Base-by-base conservation (phyloP, 805 yeast genomes). In the Ascoidea rubescens region DNA sequence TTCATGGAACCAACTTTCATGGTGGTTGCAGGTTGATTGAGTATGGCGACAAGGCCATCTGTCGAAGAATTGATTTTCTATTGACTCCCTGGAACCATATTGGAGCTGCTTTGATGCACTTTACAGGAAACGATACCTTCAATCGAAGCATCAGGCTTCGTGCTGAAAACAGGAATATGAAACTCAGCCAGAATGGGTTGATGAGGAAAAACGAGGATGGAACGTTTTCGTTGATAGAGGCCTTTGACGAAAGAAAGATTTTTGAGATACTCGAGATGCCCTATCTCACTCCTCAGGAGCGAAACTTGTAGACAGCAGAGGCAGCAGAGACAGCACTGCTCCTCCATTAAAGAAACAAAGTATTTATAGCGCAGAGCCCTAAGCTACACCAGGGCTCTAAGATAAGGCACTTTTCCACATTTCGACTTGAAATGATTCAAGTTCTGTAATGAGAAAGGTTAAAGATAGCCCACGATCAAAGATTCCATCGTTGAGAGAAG, bases 51-150 rank as follows among this genome's bases (percentile, higher is more conserved):
- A 50, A 50, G 8, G 62, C 64, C 1, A 61, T 59, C 8, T 75
- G 80, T 66, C 68, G 84, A n/a, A 65, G 84, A 52, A 64, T 79
- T 55, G 84, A 79, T 56, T 68, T 79, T 45, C 58, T 79, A 46
- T 59, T 70, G 3, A 77, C 74, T 5, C 76, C 75, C 1, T 68
- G 75, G 67, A 53, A 59, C 1, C 68, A 71, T 37, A 57, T 67
- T 6, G 84, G 82, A 0, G 75, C 79, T 0, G 65, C 75, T 0
- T 57, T 71, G 58, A 63, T 79, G 5, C 78, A 79, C 59, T 79
- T 76, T 57, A 76, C 79, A 0, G 84, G 84, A 0, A 73, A 77
- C 56, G 74, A 72, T 52, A 63, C 68, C 30, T 77, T 78, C 60
- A 79, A 78, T 59, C 67, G 81, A 51, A 59, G 65, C 37, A 58